Conservation (phyloP, 164 flowering plant species). For the Berberis thunbergii region DNA sequence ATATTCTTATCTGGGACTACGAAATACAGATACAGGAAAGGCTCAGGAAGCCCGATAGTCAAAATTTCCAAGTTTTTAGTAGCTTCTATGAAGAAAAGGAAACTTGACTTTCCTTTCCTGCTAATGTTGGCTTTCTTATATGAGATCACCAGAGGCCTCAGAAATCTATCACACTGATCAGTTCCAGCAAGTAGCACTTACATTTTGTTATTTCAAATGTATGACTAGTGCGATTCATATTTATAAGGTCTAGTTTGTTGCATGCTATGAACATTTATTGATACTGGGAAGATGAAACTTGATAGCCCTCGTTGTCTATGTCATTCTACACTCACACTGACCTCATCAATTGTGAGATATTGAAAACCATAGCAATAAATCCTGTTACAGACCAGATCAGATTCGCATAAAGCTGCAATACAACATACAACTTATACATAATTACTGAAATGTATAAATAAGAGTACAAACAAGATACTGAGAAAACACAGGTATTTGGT, state of each 20-base stretch:
- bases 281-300: neutral
- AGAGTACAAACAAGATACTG: too few relatives aligned
- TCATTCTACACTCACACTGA: too few relatives aligned
- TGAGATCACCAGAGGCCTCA: conserved; percentile 40
- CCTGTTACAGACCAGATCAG: too few relatives aligned
- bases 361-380: too few relatives aligned
- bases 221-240: too few relatives aligned
- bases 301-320: neutral
- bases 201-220: neutral
- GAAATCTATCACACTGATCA: conserved; percentile 53
- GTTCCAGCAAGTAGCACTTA: conserved; percentile 3
- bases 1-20: conserved; percentile 54
- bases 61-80: conserved; percentile 48
- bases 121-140: conserved; percentile 23
- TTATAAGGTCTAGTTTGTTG: neutral
- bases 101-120: conserved; percentile 25
- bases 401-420: too few relatives aligned
- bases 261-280: neutral
- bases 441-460: too few relatives aligned
- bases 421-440: too few relatives aligned
- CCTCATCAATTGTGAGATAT: too few relatives aligned
- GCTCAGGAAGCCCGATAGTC: conserved; percentile 68
- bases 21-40: conserved; percentile 59
- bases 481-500: neutral
- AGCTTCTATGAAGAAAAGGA: conserved; percentile 54